A percentile compares a stretch with the other conserved stretches of the same genome.
phyloP scores from a whole-genome alignment of 2,329 filamentous ascomycete genomes.

The Colletotrichum lindemuthianum region DNA sequence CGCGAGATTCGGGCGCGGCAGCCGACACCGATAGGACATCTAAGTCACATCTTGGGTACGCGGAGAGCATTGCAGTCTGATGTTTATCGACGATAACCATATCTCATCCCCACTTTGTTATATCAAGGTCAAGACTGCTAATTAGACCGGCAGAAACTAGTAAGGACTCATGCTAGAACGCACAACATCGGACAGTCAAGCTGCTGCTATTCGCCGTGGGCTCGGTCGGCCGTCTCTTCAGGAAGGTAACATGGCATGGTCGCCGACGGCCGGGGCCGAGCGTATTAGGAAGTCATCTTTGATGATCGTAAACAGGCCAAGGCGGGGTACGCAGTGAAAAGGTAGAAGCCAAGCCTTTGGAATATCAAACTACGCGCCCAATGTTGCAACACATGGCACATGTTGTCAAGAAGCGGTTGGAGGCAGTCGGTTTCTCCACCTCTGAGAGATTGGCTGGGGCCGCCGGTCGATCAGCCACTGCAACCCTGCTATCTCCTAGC shows the following conservation, averaged over 20 bases:
- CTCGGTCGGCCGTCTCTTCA: constrained; percentile 14
- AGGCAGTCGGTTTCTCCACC: constrained; percentile 24
- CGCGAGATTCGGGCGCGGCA: constrained; percentile 2
- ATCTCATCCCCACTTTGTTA: neutral
- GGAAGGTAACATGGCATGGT: constrained; percentile 28
- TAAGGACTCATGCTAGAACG: neutral
- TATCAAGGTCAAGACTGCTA: neutral
- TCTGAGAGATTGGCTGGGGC: constrained; percentile 12
- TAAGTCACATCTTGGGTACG: neutral
- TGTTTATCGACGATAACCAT: neutral
- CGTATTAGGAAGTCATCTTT: constrained; percentile 29
- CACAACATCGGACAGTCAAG: neutral
- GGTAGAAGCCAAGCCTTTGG: neutral
- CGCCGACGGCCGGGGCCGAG: neutral
- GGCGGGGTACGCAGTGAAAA: neutral
- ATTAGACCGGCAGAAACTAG: neutral
- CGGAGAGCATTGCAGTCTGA: neutral
- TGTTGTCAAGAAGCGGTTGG: constrained; percentile 7
- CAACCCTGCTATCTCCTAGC: constrained; percentile 28
- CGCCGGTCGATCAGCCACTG: constrained; percentile 5
- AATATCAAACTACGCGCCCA: constrained; percentile 1
- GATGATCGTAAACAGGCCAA: neutral
- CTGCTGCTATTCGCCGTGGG: neutral
- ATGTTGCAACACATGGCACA: neutral
- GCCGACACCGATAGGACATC: neutral